Conservation (phyloP, 2,329 filamentous ascomycete species). For the Tolypocladium paradoxum region DNA sequence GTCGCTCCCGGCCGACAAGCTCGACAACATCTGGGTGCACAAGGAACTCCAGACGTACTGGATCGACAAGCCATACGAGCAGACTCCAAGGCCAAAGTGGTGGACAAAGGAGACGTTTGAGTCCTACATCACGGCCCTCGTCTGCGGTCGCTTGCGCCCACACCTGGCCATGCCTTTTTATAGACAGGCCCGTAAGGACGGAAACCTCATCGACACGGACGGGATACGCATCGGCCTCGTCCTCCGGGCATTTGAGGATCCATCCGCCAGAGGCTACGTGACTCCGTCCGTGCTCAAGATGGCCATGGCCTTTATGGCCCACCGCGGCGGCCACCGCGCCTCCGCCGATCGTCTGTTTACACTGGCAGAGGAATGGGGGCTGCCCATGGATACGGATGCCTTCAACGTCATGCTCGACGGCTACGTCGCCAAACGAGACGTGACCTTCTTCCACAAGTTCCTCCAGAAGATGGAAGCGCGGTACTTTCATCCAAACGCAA, state of each 20-base stretch:
- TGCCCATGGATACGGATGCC: slow-evolving; percentile 33
- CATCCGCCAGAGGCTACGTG: slow-evolving; percentile 19
- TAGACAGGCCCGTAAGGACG: slow-evolving; percentile 13
- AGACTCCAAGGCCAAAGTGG: slow-evolving; percentile 23
- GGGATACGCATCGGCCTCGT: slow-evolving; percentile 28
- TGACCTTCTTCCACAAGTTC: slow-evolving; percentile 27
- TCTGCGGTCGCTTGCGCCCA: slow-evolving; percentile 23
- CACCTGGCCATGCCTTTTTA: slow-evolving; percentile 25
- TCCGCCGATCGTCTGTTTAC: slow-evolving; percentile 24
- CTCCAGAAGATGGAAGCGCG: slow-evolving; percentile 29
- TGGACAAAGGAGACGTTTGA: slow-evolving; percentile 33
- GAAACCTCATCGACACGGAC: slow-evolving; percentile 23
- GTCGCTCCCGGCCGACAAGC: slow-evolving; percentile 10
- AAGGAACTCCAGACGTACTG: slow-evolving; percentile 19
- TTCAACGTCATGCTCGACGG: slow-evolving; percentile 37
- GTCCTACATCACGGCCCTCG: slow-evolving; percentile 30
- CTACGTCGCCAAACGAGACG: slow-evolving; percentile 27
- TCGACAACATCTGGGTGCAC: slow-evolving; percentile 23
- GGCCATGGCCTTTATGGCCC: slow-evolving; percentile 31
- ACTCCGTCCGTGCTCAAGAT: slow-evolving; percentile 30
- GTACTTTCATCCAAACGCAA: slow-evolving; percentile 28
- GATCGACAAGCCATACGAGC: slow-evolving; percentile 23
- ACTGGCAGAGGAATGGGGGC: slow-evolving; percentile 22
- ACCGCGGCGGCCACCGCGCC: slow-evolving; percentile 22
- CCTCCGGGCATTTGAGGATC: slow-evolving; percentile 25